Evolutionary conservation across 140 eudicot genomes (phyloP).

Genomic region (Bidens hawaiensis): DNA sequence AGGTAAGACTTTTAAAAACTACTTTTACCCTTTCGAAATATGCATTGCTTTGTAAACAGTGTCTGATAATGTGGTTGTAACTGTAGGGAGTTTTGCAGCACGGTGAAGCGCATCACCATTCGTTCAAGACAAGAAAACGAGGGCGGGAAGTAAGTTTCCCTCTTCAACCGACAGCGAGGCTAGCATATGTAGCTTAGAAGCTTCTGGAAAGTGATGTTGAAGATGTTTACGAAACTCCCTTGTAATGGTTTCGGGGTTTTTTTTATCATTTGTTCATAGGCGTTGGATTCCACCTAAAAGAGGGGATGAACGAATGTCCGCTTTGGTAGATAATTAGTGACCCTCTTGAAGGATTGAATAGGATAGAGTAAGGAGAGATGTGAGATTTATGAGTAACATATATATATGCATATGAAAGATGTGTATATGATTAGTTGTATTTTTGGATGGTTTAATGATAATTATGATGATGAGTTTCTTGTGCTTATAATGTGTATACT

Average conservation of each 20-base stretch:
- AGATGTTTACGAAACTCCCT: constrained; percentile 7
- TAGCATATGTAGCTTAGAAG: constrained; percentile 50
- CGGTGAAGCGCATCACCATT: constrained; percentile 73
- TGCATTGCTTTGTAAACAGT: background rate
- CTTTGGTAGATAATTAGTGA: constrained; percentile 21
- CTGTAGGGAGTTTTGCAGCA: constrained; percentile 79
- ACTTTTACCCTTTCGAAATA: background rate
- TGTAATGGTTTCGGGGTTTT: constrained; percentile 1
- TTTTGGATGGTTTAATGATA: constrained; percentile 14
- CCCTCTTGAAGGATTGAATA: constrained; percentile 15
- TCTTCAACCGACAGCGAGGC: constrained; percentile 41
- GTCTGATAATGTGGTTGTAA: background rate
- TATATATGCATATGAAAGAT: constrained; percentile 12
- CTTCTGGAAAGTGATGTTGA: constrained; percentile 21
- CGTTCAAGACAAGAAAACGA: constrained; percentile 89
- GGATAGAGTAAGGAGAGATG: background rate
- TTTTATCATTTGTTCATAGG: background rate
- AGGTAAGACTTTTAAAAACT: constrained; percentile 47
- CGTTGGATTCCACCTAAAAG: constrained; percentile 22
- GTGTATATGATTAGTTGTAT: constrained; percentile 17
- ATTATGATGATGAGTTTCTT: constrained; percentile 4
- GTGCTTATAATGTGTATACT: constrained; percentile 12
- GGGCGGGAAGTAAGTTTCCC: constrained; percentile 51
- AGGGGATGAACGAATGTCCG: constrained; percentile 16
- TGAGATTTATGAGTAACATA: constrained; percentile 15